Evolutionary conservation across 768 basidiomycete genomes (phyloP).

Genomic region (Tylopilus balloui): DNA sequence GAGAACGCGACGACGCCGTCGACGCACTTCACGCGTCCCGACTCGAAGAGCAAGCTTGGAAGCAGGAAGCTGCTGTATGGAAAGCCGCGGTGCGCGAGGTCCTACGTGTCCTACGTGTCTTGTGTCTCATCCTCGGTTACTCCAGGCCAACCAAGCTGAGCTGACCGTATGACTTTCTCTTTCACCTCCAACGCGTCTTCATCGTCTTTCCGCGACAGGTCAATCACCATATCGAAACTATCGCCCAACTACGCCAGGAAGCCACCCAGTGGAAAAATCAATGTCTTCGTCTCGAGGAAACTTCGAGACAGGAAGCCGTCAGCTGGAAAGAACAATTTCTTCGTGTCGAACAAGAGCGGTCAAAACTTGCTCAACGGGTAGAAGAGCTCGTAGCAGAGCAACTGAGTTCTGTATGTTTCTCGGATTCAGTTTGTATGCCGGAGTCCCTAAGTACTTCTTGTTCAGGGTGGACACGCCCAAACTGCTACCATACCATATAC

Average conservation of each 20-base stretch:
- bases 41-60: slow-evolving; percentile 46
- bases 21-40: slow-evolving; percentile 42
- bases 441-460: neutral
- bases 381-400: slow-evolving; percentile 56
- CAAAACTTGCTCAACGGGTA: slow-evolving; percentile 49
- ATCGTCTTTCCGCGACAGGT: slow-evolving; percentile 37
- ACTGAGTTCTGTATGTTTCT: slow-evolving; percentile 36
- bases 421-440: neutral
- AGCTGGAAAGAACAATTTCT: slow-evolving; percentile 82
- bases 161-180: slow-evolving; percentile 40
- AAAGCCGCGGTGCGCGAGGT: slow-evolving; percentile 46
- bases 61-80: slow-evolving; percentile 37
- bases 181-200: neutral
- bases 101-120: slow-evolving; percentile 7
- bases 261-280: slow-evolving; percentile 72
- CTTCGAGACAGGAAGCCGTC: slow-evolving; percentile 45
- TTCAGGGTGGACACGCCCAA: slow-evolving; percentile 15
- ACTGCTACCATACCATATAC: slow-evolving; percentile 29
- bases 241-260: slow-evolving; percentile 60
- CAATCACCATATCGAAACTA: slow-evolving; percentile 55
- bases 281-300: slow-evolving; percentile 43
- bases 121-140: slow-evolving; percentile 1
- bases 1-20: slow-evolving; percentile 47
- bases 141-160: slow-evolving; percentile 53
- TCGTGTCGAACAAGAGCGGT: slow-evolving; percentile 67